Base-by-base conservation (phyloP, 257 asterid genomes). In the Forsythia viridissima region DNA sequence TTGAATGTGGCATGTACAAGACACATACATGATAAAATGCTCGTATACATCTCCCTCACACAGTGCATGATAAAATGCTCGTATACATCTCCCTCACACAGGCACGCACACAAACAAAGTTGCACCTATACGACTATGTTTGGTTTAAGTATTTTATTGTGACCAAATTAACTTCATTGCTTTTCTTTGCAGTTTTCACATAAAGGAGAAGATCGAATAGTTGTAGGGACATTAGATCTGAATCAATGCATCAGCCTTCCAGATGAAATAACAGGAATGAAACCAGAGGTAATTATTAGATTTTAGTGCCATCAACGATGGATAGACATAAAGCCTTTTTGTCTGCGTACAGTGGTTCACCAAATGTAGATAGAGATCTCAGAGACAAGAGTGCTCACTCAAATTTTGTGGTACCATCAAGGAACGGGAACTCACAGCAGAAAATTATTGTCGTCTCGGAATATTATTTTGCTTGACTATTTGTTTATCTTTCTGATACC, bases 241-340 rank as follows among this genome's bases (percentile, higher is more conserved):
- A 92, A 92, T 82, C 99, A 95, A 81, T 93, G 99, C 76, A 42
- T 90, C 82, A 83, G 91, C 81, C 97, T 95, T 70, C 97, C 99
- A 6, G 91, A 91, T 82, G 99, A 93, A 91, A 82, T 93, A 75
- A 42, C 82, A 18, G 97, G 98, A 82, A 78, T 61, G 85, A 92
- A 86, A 79, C 98, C 98, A 42, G 84, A 90, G 98, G 98, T 94
- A 82, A 38, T 67, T 61, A 63, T 34, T 66, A 5, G 13, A 59
- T 65, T 30, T 74, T 69, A 37, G 5, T 52, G 7, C 46, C 67
- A 34, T 42, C 21, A 41, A 40, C 43, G 4, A 21, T 6, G 37
- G 42, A 15, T 10, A 34, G n/a, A 3, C 21, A 16, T 57, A 5
- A 59, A 59, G 67, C 12, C 4, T 3, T 57, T 75, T 57, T 13